Evolutionary conservation across 371 early-diverging fungal genomes (phyloP), one percentile per base, ranked within the genome.

Genomic region (Polyrhizophydium stewartii): DNA sequence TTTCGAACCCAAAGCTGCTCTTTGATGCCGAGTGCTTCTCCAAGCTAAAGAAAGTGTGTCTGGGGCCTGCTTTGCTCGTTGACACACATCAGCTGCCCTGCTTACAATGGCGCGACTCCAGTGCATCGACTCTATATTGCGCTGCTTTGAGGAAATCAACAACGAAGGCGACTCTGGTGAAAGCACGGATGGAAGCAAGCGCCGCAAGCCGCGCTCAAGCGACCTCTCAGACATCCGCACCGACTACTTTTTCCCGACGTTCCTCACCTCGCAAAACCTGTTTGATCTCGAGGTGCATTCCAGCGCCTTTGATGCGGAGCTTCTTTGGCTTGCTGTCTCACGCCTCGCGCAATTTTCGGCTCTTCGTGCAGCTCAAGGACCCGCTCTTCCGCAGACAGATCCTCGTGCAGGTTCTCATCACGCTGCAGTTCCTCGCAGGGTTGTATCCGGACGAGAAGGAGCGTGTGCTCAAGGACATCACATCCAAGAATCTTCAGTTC

Each of bases 321-420:
- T 55, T 27, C 9, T 27, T 55, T 7, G 25, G 6, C 25, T 27
- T 31, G 55, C 25, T 6, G 55, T 16, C 7, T 6, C n/a, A n/a
- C n/a, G n/a, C n/a, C n/a, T n/a, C n/a, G n/a, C n/a, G 50, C 30
- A 21, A n/a, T 25, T 2, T 32, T 24, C 25, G 41, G 51, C 52
- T 27, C 1, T 50, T 12, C 12, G 19, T 19, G 2, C 61, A 69
- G 70, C 24, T 66, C 19, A 43, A 50, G 25, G 68, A 64, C 60
- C 76, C 84, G 9, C 73, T 81, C 58, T 87, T 89, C 62, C 80
- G 91, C 59, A 84, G 91, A 38, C 90, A 88, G 63, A 83, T 91
- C 21, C 77, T 93, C 51, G 78, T 91, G 21, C 93, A 93, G 65
- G 77, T 87, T 38, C 61, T 89, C 37, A 89, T 92, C 27, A 70